Conservation (phyloP, 1,284 basidiomycete species). For the Fomitopsis pinicola region DNA sequence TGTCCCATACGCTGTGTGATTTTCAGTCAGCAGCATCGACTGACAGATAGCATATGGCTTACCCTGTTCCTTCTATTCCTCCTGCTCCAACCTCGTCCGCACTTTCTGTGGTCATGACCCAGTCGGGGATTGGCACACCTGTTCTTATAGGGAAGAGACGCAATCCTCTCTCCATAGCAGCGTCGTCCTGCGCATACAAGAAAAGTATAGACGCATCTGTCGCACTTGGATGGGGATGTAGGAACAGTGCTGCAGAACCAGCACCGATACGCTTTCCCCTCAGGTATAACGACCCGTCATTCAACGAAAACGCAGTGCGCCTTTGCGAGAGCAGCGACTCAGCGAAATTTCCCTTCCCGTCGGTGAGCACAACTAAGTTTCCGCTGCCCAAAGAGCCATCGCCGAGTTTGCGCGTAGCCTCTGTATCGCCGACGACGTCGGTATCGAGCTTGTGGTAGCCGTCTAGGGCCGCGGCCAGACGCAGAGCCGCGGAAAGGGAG, state of each 20-base stretch:
- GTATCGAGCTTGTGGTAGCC: constrained; percentile 69
- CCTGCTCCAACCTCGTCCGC: constrained; percentile 59
- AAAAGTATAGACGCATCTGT: constrained; percentile 44
- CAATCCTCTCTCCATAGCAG: constrained; percentile 58
- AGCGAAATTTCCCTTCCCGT: constrained; percentile 13
- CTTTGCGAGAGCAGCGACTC: constrained; percentile 18
- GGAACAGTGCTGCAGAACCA: constrained; percentile 53
- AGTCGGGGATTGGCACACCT: constrained; percentile 71
- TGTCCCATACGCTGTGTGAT: constrained; percentile 37
- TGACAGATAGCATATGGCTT: constrained; percentile 19
- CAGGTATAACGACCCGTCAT: constrained; percentile 15
- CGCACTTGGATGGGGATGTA: constrained; percentile 61
- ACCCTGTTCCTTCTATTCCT: constrained; percentile 74
- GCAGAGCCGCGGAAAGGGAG: constrained; percentile 46
- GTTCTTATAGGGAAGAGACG: constrained; percentile 81
- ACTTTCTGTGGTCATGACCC: constrained; percentile 55
- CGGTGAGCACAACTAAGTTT: constrained; percentile 58
- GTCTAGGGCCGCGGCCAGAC: constrained; percentile 65
- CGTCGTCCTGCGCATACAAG: constrained; percentile 50
- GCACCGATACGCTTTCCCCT: constrained; percentile 11
- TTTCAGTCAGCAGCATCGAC: not conserved
- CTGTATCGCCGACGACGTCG: constrained; percentile 47
- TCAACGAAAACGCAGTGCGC: constrained; percentile 27
- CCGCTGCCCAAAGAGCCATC: constrained; percentile 31
- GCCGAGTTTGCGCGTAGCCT: constrained; percentile 28